Percentiles rank a stretch among this genome's conserved stretches.
These are phyloP conservation scores for Chaetomium olivaceum DNA, from an alignment of 2,329 filamentous ascomycete genomes.

Conservation along the genomic window DNA sequence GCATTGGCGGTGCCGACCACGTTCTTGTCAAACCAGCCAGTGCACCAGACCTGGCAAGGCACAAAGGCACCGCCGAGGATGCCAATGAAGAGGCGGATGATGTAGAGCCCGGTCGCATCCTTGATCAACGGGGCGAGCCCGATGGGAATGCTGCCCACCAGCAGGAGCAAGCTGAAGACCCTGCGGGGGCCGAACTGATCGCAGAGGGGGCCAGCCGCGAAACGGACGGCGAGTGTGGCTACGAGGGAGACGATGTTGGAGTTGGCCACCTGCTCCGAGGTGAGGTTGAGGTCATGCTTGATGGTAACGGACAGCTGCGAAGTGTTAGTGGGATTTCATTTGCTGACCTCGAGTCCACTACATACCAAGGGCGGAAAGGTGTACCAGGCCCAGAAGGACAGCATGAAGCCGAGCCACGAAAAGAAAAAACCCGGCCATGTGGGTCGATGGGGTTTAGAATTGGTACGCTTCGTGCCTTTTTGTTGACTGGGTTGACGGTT, in stretches of 20 bases:
- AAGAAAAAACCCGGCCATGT: conserved; percentile 91
- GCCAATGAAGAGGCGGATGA: conserved; percentile 76
- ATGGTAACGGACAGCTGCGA: conserved; percentile 71
- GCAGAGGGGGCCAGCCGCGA: conserved; percentile 77
- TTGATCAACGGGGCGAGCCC: conserved; percentile 77
- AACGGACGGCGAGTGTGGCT: conserved; percentile 72
- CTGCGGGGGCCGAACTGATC: conserved; percentile 77
- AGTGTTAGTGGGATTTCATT: not conserved
- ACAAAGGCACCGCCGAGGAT: conserved; percentile 78
- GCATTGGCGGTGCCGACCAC: conserved; percentile 87
- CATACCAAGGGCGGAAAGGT: conserved; percentile 81
- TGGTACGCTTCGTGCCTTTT: conserved; percentile 79
- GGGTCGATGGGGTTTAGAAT: conserved; percentile 73
- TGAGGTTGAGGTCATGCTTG: conserved; percentile 73
- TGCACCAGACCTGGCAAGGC: conserved; percentile 89
- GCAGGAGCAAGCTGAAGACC: conserved; percentile 72
- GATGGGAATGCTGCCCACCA: conserved; percentile 78
- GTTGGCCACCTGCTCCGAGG: conserved; percentile 72
- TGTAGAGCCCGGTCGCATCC: conserved; percentile 65
- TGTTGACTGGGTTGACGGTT: conserved; percentile 74
- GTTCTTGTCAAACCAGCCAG: conserved; percentile 90
- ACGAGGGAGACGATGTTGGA: conserved; percentile 84
- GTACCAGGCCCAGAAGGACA: conserved; percentile 90
- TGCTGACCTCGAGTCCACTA: conserved; percentile 7
- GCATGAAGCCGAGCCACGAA: conserved; percentile 81